These are phyloP conservation scores for Cladosporium sp. DNA, from an alignment of 2,329 filamentous ascomycete genomes.

Conservation along the genomic window DNA sequence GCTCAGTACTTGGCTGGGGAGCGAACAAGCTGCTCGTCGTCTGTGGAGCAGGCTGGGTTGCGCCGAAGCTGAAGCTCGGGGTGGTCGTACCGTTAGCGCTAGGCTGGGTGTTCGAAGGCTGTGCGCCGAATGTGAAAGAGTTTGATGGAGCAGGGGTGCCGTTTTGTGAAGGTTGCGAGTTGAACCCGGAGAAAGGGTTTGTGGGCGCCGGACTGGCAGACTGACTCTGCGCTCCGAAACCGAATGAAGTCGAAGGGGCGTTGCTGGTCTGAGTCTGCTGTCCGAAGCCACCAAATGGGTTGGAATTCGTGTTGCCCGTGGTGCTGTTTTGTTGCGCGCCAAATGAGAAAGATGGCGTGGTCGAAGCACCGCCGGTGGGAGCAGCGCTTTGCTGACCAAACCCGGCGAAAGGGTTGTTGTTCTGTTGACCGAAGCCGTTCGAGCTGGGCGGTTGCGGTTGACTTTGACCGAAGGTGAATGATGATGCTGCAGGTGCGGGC, in stretches of 20 bases:
- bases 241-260: slow-evolving; percentile 3
- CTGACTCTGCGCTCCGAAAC: slow-evolving; percentile 8
- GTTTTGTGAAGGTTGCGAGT: slow-evolving; percentile 5
- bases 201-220: slow-evolving; percentile 8
- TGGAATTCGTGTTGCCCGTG: slow-evolving; percentile 17
- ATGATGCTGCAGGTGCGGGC: slow-evolving; percentile 18
- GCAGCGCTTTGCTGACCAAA: slow-evolving; percentile 21
- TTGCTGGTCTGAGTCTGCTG: slow-evolving; percentile 17
- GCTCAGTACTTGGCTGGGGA: slow-evolving; percentile 15
- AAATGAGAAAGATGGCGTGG: slow-evolving; percentile 21
- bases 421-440: slow-evolving; percentile 17
- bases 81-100: slow-evolving; percentile 13
- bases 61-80: slow-evolving; percentile 20
- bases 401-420: slow-evolving; percentile 16
- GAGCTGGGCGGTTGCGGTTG: slow-evolving; percentile 12
- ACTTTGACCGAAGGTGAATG: slow-evolving; percentile 25
- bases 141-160: slow-evolving; percentile 2
- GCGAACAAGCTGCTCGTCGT: slow-evolving; percentile 12
- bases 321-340: slow-evolving; percentile 18
- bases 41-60: slow-evolving; percentile 11
- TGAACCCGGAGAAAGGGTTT: slow-evolving; percentile 14
- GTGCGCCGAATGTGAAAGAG: slow-evolving; percentile 15
- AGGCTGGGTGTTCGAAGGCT: slow-evolving; percentile 13
- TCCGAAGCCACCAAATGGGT: slow-evolving; percentile 21
- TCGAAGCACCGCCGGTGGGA: slow-evolving; percentile 11